Evolutionary conservation across 306 rosid species (phyloP).

Genomic region (Cyamopsis tetragonoloba): DNA sequence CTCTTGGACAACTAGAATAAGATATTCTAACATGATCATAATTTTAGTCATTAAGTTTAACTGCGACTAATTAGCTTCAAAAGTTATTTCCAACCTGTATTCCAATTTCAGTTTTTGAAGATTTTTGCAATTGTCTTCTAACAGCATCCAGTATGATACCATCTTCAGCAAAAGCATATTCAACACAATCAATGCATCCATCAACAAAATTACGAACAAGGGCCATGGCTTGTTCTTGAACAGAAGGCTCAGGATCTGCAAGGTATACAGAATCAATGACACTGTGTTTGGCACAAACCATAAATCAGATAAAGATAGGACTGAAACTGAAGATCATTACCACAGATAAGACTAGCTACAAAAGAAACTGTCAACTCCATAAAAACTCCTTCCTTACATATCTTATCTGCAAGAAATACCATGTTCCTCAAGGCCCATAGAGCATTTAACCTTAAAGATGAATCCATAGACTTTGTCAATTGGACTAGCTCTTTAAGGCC

Average conservation of each 20-base stretch:
- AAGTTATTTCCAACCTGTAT: conserved; percentile 69
- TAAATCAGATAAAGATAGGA: conserved; percentile 6
- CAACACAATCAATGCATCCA: conserved; percentile 65
- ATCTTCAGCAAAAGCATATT: conserved; percentile 70
- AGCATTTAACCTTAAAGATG: conserved; percentile 66
- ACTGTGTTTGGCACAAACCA: too few relatives aligned
- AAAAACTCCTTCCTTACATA: conserved; percentile 56
- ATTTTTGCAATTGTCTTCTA: conserved; percentile 62
- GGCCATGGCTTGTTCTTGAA: conserved; percentile 84
- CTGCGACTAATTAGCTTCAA: conserved; percentile 25
- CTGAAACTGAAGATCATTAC: conserved; percentile 39
- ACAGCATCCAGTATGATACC: conserved; percentile 71
- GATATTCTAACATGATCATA: not conserved
- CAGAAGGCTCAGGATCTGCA: conserved; percentile 82
- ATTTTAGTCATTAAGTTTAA: not conserved
- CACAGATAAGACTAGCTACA: conserved; percentile 74
- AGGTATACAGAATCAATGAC: conserved; percentile 24
- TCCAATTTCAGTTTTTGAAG: conserved; percentile 61
- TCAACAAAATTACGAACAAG: conserved; percentile 87
- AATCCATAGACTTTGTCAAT: conserved; percentile 85
- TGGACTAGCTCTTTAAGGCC: conserved; percentile 79
- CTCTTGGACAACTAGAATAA: too few relatives aligned
- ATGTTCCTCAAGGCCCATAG: conserved; percentile 87
- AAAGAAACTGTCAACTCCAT: conserved; percentile 68
- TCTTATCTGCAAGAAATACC: conserved; percentile 71